Base-by-base conservation (phyloP, 1,139 yeast genomes). In the Lodderomyces theae region DNA sequence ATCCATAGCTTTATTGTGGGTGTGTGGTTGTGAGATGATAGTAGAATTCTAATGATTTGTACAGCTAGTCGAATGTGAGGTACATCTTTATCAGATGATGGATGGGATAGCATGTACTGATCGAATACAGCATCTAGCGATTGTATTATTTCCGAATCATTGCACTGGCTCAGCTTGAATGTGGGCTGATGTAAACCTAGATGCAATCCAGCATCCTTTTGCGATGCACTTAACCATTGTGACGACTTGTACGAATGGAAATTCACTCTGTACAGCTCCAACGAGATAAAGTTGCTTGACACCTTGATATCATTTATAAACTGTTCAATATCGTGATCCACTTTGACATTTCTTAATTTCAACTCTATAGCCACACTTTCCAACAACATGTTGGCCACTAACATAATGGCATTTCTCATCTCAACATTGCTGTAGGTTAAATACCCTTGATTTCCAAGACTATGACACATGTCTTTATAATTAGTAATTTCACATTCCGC, bases 141-240 rank as follows among this genome's bases (percentile, higher is more conserved):
- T 42, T 5, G 38, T 21, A n/a, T 59, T 33, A 38, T 55, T 38
- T 63, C 63, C 0, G 48, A 10, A 9, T 46, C 42, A 23, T 39
- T 37, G 17, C 31, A 38, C 3, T 8, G 18, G 3, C 35, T 28
- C 46, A 43, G 47, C n/a, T 33, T 22, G 17, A 48, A 48, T 8
- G 6, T 24, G 13, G 22, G 21, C 7, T 3, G 11, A 13, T 12
- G 13, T 3, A 21, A 25, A 16, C 37, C 35, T n/a, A 42, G 18
- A 23, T 39, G 35, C 10, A 30, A 32, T 5, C 22, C n/a, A n/a
- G 37, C 18, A 28, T 47, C 49, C 1, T 43, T 25, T 15, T 63
- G 63, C 31, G 60, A 58, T 40, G 64, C 63, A 39, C 62, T 67
- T 22, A 66, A 51, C 49, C 56, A 57, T 26, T 65, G 63, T 0